Evolutionary conservation across 2,329 filamentous ascomycete species (phyloP), one percentile per base, ranked within the genome.

Genomic region (Xylaria sp.): DNA sequence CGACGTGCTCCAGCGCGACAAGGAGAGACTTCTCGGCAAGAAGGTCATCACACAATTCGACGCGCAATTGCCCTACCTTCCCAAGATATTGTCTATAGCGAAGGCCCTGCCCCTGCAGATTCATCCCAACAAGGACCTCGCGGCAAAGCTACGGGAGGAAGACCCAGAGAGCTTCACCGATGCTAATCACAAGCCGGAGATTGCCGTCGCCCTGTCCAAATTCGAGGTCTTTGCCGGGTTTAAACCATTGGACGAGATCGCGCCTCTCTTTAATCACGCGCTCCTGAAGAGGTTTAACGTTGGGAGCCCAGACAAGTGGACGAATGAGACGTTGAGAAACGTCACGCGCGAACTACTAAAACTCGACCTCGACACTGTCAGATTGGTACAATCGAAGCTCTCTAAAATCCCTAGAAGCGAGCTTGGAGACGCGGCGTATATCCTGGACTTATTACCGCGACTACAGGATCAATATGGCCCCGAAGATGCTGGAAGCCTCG

Each of bases 211-310:
- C 0, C 80, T 94, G 0, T 84, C 86, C 13, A 86, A 88, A 25
- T 94, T 94, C 73, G 91, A 94, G 77, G 88, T 91, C 0, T 94
- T 94, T 72, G 90, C 89, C 10, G 91, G 91, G 6, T 94, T 90
- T 82, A 93, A 92, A 75, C 88, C 90, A 0, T 80, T 91, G 0
- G 75, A 79, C 10, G 82, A 89, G 2, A 89, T 94, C 65, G 79
- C 87, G 36, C 76, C 81, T 0, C 79, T 93, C 1, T 84, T 93
- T 74, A 79, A 85, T 46, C 79, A 91, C 30, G 80, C 85, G 32
- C 82, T 84, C 3, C 80, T 91, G 0, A 80, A 85, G 55, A 78
- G 79, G 1, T 90, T 89, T 74, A 75, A 60, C 77, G 15, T 74
- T 75, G 28, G 75, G 76, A 9, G 74, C 2, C 23, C 63, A n/a